A percentile compares a stretch with the other conserved stretches of the same genome.
Evolutionary conservation across 2,329 filamentous ascomycete species (phyloP).

Genomic region (Colletotrichum sansevieriae): DNA sequence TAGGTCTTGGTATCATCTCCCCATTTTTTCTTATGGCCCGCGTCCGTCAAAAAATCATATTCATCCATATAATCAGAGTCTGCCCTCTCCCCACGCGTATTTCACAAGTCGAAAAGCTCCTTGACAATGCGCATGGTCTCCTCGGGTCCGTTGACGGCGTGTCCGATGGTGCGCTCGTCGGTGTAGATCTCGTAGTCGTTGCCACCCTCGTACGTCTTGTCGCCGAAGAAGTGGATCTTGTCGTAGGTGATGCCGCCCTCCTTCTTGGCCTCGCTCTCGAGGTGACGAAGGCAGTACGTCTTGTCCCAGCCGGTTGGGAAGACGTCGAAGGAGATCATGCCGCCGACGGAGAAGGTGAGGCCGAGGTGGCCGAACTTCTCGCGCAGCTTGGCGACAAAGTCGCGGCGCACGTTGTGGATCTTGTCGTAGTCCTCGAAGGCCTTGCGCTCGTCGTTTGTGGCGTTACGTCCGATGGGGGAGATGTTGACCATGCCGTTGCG

Average conservation of each 20-base stretch:
- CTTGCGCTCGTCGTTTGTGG: conserved; percentile 81
- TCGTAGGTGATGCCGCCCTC: conserved; percentile 81
- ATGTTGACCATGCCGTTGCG: conserved; percentile 94
- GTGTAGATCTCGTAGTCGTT: conserved; percentile 96
- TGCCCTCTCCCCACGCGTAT: background rate
- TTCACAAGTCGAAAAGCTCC: conserved; percentile 80
- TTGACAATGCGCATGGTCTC: conserved; percentile 86
- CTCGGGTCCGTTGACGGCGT: conserved; percentile 83
- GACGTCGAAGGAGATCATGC: conserved; percentile 98
- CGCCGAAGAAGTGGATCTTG: conserved; percentile 97
- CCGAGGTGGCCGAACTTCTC: conserved; percentile 87
- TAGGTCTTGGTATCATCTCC: conserved; percentile 22
- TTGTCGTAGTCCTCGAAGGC: conserved; percentile 88
- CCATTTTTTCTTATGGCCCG: background rate
- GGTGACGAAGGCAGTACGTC: conserved; percentile 92
- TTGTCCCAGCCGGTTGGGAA: conserved; percentile 99
- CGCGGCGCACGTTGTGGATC: conserved; percentile 79
- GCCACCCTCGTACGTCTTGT: conserved; percentile 91
- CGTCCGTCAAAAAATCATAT: background rate
- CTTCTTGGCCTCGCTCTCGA: conserved; percentile 82
- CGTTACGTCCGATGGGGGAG: conserved; percentile 87
- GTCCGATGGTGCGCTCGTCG: conserved; percentile 85
- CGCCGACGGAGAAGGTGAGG: conserved; percentile 94
- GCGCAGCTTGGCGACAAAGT: conserved; percentile 81
- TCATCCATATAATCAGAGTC: conserved; percentile 26